These are phyloP conservation scores for Aspergillus olivimuriae DNA, from an alignment of 495 filamentous ascomycete species.

Conservation along the genomic window DNA sequence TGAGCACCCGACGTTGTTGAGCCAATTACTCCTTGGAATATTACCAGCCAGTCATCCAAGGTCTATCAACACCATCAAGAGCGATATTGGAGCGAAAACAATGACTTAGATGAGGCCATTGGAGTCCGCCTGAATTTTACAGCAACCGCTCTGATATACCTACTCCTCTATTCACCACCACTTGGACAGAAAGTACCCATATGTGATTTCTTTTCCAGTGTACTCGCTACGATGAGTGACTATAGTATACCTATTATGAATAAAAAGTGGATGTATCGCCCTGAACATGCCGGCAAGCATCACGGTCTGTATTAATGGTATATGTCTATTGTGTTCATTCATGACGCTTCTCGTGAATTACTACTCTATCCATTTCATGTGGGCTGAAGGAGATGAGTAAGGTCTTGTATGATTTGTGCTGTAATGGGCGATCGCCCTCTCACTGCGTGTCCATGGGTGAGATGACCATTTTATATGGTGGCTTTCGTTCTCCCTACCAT, in stretches of 20 bases:
- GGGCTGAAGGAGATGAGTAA: slow-evolving; percentile 50
- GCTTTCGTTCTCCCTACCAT: slow-evolving; percentile 53
- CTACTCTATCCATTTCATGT: slow-evolving; percentile 60
- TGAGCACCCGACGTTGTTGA: too few species aligned
- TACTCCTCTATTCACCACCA: too few species aligned
- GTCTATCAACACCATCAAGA: too few species aligned
- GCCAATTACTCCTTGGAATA: too few species aligned
- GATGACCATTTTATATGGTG: slow-evolving; percentile 53
- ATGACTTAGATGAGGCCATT: too few species aligned
- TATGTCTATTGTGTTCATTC: slow-evolving; percentile 10
- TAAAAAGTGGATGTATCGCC: slow-evolving; percentile 9
- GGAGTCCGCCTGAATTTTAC: too few species aligned
- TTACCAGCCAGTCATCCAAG: too few species aligned
- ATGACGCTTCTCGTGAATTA: slow-evolving; percentile 42
- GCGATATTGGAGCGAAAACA: too few species aligned
- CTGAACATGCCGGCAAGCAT: slow-evolving; percentile 6
- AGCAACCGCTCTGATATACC: too few species aligned
- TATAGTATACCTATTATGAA: slow-evolving; percentile 1
- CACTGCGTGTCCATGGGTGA: slow-evolving; percentile 59
- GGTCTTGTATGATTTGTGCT: slow-evolving; percentile 51
- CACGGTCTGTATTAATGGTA: slow-evolving; percentile 11
- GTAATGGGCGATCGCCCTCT: slow-evolving; percentile 54
- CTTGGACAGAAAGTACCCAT: too few species aligned
- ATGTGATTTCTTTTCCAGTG: too few species aligned
- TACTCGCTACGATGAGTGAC: too few species aligned